Percentiles rank a stretch among this genome's conserved stretches.
Conservation (phyloP, 495 filamentous ascomycete species). For the Poronia punctata region DNA sequence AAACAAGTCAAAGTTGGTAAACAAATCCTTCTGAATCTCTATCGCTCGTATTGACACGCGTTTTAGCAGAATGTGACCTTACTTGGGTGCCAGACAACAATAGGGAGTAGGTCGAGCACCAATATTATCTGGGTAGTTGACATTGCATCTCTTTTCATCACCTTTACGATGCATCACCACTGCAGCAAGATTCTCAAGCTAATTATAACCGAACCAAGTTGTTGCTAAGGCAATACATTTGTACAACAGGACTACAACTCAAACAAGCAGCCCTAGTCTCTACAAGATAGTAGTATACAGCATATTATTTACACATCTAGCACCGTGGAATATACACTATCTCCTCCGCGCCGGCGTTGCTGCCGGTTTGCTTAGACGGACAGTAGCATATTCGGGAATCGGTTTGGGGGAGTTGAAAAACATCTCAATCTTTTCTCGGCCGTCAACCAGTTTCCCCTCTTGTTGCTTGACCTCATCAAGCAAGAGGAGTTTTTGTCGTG, state of each 20-base stretch:
- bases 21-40: no score
- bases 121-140: no score
- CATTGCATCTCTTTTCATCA: no score
- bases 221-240: no score
- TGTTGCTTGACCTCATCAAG: slow-evolving; percentile 42
- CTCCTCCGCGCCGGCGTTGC: not conserved
- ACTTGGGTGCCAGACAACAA: no score
- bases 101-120: no score
- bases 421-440: slow-evolving; percentile 42
- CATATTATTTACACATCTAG: slow-evolving; percentile 3
- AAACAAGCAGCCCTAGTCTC: not conserved
- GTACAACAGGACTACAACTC: slow-evolving; percentile 4
- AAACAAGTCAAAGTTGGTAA: no score
- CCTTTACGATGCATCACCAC: no score
- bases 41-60: no score
- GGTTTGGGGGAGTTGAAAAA: slow-evolving; percentile 20
- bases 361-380: not conserved
- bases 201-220: no score
- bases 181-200: no score
- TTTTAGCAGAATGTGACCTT: no score
- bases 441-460: slow-evolving; percentile 48
- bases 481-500: slow-evolving; percentile 42
- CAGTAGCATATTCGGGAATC: slow-evolving; percentile 26
- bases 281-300: slow-evolving; percentile 8
- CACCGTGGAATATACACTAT: not conserved